Base-by-base conservation (phyloP, 106 monocot species). In the Posidonia australis region DNA sequence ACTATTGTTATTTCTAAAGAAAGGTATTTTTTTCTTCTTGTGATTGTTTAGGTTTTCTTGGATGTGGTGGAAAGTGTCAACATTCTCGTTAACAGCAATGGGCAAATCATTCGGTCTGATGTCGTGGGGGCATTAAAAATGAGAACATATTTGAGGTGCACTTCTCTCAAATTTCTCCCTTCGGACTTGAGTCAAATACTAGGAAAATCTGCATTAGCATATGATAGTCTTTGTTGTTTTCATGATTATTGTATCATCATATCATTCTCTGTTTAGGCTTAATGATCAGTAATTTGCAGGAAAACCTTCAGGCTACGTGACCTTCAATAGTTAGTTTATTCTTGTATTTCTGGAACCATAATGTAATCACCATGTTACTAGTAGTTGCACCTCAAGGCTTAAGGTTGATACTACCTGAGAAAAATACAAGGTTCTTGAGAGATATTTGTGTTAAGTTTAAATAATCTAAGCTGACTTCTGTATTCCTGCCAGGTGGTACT, bases 31-130 rank as follows among this genome's bases (percentile, higher is more conserved):
- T 51, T 59, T 47, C n/a, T n/a, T n/a, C n/a, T n/a, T n/a, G n/a
- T n/a, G n/a, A 21, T 9, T 65, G 44, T 66, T 10, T 54, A 96
- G 94, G 94, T 96, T 0, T 96, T 96, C 76, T 77, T 96, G 84
- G 90, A 96, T 75, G 94, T 96, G 27, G 94, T 96, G 22, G 94
- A 96, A 69, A 96, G 94, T 73, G 90, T 96, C 49, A 96, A 90
- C 79, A 96, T 96, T 65, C 94, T 90, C 67, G 94, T 96, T 28
- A 96, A 96, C 69, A 96, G 84, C 76, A 96, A 96, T 82, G 94
- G 94, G 0, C 94, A 96, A 63, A 96, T 96, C 62, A 84, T 96
- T 3, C 84, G 84, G n/a, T 96, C 94, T 21, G 94, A 96, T 78
- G 90, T 96, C 59, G 94, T 96, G 64, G 94, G 94, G 49, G 94